Evolutionary conservation across 257 asterid species (phyloP), one percentile per base, ranked within the genome.

Genomic region (Nicotiana noctiflora): DNA sequence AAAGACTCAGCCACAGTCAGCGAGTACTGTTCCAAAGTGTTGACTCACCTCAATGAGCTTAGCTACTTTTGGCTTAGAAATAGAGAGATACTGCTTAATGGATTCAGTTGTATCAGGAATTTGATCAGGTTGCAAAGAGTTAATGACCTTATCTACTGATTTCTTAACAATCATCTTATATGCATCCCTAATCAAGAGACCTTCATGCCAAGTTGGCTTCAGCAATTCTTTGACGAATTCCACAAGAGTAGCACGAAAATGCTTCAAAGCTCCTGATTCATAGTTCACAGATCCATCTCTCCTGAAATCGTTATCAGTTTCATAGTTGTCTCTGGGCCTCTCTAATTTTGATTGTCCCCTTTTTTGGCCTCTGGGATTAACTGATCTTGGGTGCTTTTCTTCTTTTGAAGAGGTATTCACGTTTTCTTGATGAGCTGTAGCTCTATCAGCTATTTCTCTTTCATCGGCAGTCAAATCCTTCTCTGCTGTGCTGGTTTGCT

Each of bases 1-100:
- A 70, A 70, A 70, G 77, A 70, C 19, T 70, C 77, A 21, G 14
- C 34, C 77, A 34, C 29, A 44, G 77, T 70, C 77, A 44, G 77
- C 34, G 14, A 21, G 77, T 70, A 70, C 34, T 21, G 34, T 40
- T 21, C 14, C 34, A 21, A 56, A 70, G 59, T 19, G 59, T 70
- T 40, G 66, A 86, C 98, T 91, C 86, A 94, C 99, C 97, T 91
- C 92, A 76, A 95, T 95, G 31, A 95, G 91, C 87, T 90, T 92
- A 14, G 84, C 89, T 70, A 93, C 91, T 87, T 93, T 95, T 83
- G 90, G 62, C 80, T 87, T 88, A 15, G 85, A 91, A 75, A 87
- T 23, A 68, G 90, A 80, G 79, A 95, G 89, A 85, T 92, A 91
- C 7, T 80, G 83, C 77, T 92, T 86, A 63, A 87, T 75, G 53